Evolutionary conservation across 2,329 filamentous ascomycete species (phyloP), one percentile per base, ranked within the genome.

Genomic region (Cephalotrichum gorgonifer): DNA sequence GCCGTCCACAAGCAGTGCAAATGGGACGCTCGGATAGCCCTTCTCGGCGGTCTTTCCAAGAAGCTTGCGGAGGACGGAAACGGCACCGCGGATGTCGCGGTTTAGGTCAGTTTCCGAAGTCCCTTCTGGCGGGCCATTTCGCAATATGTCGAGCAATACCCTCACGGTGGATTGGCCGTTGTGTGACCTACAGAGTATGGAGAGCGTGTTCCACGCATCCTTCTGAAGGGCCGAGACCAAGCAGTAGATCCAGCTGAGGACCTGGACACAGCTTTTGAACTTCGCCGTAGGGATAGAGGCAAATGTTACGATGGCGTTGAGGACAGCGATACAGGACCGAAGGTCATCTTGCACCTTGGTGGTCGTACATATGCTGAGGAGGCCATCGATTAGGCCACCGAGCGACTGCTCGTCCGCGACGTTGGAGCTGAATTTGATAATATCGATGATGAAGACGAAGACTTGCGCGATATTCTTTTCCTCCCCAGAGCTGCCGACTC

Each of bases 401-500:
- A 85, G 71, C 43, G 83, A 77, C 28, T 72, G 64, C 54, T 86
- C 81, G 54, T 76, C 75, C 23, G 84, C 79, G 28, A 80, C 74
- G 55, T 82, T 84, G 61, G 81, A 85, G 60, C 83, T 87, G 69
- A 86, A 89, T 60, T 86, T 88, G 66, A 86, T 79, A 48, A 87
- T 72, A 53, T 86, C 79, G 50, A 76, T 74, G 48, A 85, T 56
- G 54, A 82, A 85, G 12, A 69, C 64, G 58, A 88, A 88, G 2
- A 88, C 64, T 44, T 77, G 74, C 2, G 74, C 67, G 48, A 89
- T 69, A 56, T 79, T 81, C 54, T 75, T 74, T 52, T 85, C 81
- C 57, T 83, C 79, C 26, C 68, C 71, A 3, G 67, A 66, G 5
- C 60, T 61, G 22, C 66, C 61, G 7, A 62, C 59, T 54, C 58